Conservation (phyloP, 768 basidiomycete species). For the Xanthoconium purpureum region DNA sequence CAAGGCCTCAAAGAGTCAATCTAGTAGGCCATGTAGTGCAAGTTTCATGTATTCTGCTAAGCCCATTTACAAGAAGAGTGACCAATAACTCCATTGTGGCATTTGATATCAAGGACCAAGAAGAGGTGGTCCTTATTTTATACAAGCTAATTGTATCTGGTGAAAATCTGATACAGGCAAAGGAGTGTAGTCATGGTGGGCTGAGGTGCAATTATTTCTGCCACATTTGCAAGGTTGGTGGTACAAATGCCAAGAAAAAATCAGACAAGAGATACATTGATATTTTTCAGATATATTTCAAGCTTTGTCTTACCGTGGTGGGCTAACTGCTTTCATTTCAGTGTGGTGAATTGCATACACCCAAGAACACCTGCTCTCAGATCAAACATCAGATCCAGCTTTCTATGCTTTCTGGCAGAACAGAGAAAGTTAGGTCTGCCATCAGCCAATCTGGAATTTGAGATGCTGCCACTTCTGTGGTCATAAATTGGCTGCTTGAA, state of each 20-base stretch:
- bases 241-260: conserved; percentile 23
- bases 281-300: conserved; percentile 17
- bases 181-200: conserved; percentile 34
- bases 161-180: too few relatives aligned
- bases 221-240: too few relatives aligned
- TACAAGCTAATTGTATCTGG: conserved; percentile 27
- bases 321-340: not conserved
- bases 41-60: too few relatives aligned
- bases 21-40: conserved; percentile 18
- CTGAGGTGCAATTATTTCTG: conserved; percentile 30
- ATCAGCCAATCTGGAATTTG: conserved; percentile 38
- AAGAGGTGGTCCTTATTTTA: conserved; percentile 22
- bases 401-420: conserved; percentile 3
- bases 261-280: conserved; percentile 25
- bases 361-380: not conserved
- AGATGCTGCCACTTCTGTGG: conserved; percentile 27
- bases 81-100: not conserved
- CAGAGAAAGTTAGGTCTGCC: conserved; percentile 3
- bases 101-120: conserved; percentile 22
- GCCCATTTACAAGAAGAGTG: conserved; percentile 4
- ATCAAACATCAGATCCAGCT: conserved; percentile 9
- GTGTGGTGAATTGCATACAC: conserved; percentile 7
- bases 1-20: conserved; percentile 28
- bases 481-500: conserved; percentile 31
- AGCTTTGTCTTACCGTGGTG: not conserved